Evolutionary conservation across 495 filamentous ascomycete genomes (phyloP).

Genomic region (Hypoxylon crocopeplum): DNA sequence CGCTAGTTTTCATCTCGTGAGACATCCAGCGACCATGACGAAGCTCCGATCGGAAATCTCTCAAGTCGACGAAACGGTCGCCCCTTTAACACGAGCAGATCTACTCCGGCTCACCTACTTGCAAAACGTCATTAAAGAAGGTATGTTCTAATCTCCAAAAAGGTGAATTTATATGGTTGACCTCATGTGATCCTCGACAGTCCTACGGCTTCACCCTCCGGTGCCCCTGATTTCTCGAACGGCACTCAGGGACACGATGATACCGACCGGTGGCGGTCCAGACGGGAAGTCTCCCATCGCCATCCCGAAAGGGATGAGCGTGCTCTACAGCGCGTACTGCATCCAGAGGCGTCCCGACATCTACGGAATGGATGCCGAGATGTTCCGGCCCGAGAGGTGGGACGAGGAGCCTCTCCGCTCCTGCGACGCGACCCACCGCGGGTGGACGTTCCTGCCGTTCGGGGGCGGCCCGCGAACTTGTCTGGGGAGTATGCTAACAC

Average conservation of each 20-base stretch:
- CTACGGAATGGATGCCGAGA: constrained; percentile 57
- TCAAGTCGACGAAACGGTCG: constrained; percentile 18
- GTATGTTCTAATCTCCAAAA: constrained; percentile 65
- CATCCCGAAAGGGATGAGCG: constrained; percentile 50
- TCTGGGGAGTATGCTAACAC: constrained; percentile 11
- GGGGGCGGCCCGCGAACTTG: constrained; percentile 16
- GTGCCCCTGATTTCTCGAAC: constrained; percentile 62
- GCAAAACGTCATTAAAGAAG: constrained; percentile 30
- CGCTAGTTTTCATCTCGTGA: constrained; percentile 42
- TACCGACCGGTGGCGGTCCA: constrained; percentile 56
- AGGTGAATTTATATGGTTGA: constrained; percentile 43
- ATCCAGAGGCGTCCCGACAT: constrained; percentile 66
- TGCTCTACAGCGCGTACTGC: constrained; percentile 53
- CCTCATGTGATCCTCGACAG: constrained; percentile 37
- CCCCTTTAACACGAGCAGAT: constrained; percentile 21
- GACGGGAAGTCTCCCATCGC: constrained; percentile 60
- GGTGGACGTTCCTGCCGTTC: constrained; percentile 27
- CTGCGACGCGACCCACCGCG: constrained; percentile 15
- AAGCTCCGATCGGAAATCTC: constrained; percentile 44
- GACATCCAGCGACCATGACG: constrained; percentile 39
- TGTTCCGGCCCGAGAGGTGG: constrained; percentile 65
- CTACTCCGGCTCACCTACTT: constrained; percentile 19
- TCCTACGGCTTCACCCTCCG: constrained; percentile 62
- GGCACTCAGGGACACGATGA: constrained; percentile 52
- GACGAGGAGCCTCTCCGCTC: constrained; percentile 48